Evolutionary conservation across 2,329 filamentous ascomycete genomes (phyloP).

Genomic region (Trichoderma citrinoviride): DNA sequence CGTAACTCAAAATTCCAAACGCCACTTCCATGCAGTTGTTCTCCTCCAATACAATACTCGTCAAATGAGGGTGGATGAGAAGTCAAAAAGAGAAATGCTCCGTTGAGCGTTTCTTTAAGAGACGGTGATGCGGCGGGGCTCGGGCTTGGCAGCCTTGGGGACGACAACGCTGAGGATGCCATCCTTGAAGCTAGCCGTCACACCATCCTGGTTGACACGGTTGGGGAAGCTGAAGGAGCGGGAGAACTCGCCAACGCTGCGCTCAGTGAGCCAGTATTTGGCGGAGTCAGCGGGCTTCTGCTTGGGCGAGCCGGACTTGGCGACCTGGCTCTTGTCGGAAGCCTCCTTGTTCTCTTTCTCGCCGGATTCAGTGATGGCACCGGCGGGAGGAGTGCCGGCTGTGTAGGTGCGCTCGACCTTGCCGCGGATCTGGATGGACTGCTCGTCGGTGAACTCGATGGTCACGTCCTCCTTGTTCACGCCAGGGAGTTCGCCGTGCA

Average conservation of each 20-base stretch:
- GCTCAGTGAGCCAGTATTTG: slow-evolving; percentile 71
- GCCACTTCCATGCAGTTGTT: not conserved
- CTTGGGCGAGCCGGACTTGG: slow-evolving; percentile 23
- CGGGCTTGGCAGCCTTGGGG: slow-evolving; percentile 63
- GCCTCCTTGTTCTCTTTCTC: slow-evolving; percentile 52
- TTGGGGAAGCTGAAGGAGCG: slow-evolving; percentile 66
- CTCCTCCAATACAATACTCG: not conserved
- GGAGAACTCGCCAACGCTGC: slow-evolving; percentile 64
- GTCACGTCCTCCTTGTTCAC: slow-evolving; percentile 67
- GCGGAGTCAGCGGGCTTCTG: slow-evolving; percentile 34
- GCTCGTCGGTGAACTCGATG: slow-evolving; percentile 71
- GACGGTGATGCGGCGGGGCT: slow-evolving; percentile 55
- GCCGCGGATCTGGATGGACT: slow-evolving; percentile 67
- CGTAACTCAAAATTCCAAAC: not conserved
- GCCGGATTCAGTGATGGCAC: slow-evolving; percentile 38
- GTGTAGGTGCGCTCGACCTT: slow-evolving; percentile 59
- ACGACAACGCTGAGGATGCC: slow-evolving; percentile 63
- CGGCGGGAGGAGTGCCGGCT: slow-evolving; percentile 46
- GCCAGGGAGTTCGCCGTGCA: slow-evolving; percentile 74
- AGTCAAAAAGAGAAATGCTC: not conserved
- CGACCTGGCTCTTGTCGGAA: slow-evolving; percentile 28
- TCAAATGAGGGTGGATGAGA: not conserved
- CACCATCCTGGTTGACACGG: slow-evolving; percentile 59
- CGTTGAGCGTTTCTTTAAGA: slow-evolving; percentile 38
- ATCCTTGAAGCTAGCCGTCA: slow-evolving; percentile 62